Evolutionary conservation across 1,284 basidiomycete species (phyloP).

Genomic region (Rhodotorula sp.): DNA sequence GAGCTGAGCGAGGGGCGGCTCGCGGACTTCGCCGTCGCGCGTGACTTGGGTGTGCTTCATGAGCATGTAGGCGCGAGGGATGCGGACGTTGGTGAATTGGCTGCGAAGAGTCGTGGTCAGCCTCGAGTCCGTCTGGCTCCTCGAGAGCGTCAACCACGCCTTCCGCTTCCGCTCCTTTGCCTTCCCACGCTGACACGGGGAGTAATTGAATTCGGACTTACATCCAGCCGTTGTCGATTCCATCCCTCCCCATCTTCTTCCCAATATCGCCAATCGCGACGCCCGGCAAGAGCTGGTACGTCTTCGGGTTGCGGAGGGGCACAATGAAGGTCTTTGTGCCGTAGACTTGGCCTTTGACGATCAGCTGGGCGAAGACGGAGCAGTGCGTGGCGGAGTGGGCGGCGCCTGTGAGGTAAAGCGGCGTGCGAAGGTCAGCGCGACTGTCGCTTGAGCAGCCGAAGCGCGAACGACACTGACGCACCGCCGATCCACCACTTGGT

Average conservation of each 20-base stretch:
- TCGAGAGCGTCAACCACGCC: too few species aligned
- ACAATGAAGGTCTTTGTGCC: constrained; percentile 60
- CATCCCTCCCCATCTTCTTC: constrained; percentile 58
- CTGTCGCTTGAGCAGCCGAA: background rate
- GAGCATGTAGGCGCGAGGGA: constrained; percentile 59
- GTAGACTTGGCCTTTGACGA: constrained; percentile 56
- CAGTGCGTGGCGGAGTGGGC: constrained; percentile 59
- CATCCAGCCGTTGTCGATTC: constrained; percentile 56
- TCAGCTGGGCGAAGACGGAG: constrained; percentile 58
- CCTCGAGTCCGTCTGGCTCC: too few species aligned
- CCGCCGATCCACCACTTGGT: constrained; percentile 60
- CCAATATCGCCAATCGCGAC: constrained; percentile 60
- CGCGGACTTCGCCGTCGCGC: constrained; percentile 52
- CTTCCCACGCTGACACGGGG: too few species aligned
- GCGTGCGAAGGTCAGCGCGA: background rate
- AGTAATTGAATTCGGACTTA: constrained; percentile 18
- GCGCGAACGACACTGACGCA: background rate
- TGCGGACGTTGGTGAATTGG: constrained; percentile 58
- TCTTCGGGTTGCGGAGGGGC: constrained; percentile 56
- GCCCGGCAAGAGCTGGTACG: constrained; percentile 54
- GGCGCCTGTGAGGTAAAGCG: constrained; percentile 49
- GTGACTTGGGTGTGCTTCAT: constrained; percentile 61
- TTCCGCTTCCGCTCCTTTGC: too few species aligned
- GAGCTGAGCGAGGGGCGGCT: constrained; percentile 58
- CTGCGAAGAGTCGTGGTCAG: constrained; percentile 10